These are phyloP conservation scores for Mrakiaceae sp. DNA, from an alignment of 1,284 basidiomycete genomes.

Conservation along the genomic window DNA sequence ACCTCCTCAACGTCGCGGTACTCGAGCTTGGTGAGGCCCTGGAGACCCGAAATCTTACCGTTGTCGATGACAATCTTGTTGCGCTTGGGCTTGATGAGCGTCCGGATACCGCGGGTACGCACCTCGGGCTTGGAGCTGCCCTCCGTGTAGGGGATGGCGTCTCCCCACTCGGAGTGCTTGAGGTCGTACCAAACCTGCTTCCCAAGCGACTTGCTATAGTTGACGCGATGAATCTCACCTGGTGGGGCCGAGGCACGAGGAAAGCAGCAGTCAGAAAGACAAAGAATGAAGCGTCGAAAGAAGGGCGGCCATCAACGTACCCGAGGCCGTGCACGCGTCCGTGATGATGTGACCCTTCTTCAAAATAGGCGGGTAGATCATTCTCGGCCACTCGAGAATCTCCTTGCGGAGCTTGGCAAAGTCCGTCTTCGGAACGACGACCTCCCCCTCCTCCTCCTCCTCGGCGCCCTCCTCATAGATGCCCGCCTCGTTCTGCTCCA, in stretches of 20 bases:
- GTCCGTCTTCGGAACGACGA: conserved; percentile 8
- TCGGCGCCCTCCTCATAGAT: conserved; percentile 5
- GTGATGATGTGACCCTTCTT: conserved; percentile 85
- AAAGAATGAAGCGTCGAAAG: conserved; percentile 1
- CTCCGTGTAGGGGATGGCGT: conserved; percentile 79
- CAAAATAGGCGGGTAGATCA: conserved; percentile 83
- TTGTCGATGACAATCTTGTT: conserved; percentile 13
- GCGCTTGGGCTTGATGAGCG: conserved; percentile 19
- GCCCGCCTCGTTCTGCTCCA: conserved; percentile 27
- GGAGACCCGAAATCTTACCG: conserved; percentile 3
- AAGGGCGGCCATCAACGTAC: conserved; percentile 37
- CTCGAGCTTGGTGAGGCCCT: conserved; percentile 4
- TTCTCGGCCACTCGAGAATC: conserved; percentile 73
- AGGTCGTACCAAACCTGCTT: conserved; percentile 93
- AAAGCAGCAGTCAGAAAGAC: neutral
- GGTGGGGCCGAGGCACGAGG: conserved; percentile 7
- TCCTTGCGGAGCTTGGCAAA: conserved; percentile 27
- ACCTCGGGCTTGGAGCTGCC: conserved; percentile 55
- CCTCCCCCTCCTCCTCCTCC: conserved; percentile 17
- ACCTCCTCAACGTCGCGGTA: conserved; percentile 11
- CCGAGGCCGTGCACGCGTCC: conserved; percentile 74
- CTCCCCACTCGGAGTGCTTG: conserved; percentile 85
- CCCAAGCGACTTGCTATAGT: conserved; percentile 81
- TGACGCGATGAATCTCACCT: conserved; percentile 85
- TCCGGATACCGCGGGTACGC: conserved; percentile 37